Evolutionary conservation across 805 yeast species (phyloP), one percentile per base, ranked within the genome.

Genomic region (Metschnikowia shivogae): DNA sequence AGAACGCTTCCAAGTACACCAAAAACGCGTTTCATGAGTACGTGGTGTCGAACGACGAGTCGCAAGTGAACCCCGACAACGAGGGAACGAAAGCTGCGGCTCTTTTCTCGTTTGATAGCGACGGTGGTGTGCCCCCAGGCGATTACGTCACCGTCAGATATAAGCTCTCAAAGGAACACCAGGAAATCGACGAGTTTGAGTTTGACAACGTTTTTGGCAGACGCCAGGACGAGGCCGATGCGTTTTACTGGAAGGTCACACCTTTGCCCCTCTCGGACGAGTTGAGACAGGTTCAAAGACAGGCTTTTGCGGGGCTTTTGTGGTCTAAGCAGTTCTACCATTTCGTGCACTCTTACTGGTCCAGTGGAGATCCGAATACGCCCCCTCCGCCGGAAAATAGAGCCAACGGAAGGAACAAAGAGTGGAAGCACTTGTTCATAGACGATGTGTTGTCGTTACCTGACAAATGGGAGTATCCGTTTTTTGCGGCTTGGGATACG

Each of bases 401-500:
- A 53, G 92, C 90, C 26, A 80, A 84, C 59, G 87, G 92, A n/a
- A 76, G 97, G 64, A 89, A 89, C 66, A 76, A 78, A 57, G 89
- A 86, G 45, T 89, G 97, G 97, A 80, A 79, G 57, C 95, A 89
- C 63, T 70, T 89, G 63, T 88, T 88, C 67, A 84, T 86, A 58
- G 92, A 88, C 60, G 96, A 89, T 63, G 77, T 89, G 39, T 72
- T 89, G 55, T 86, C 95, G 1, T 76, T 89, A 73, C 97, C 97
- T 2, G 97, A 89, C 62, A 90, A 89, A 62, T 89, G 96, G 88
- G 97, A 89, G 65, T 89, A 89, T 64, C 96, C 96, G 10, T 89
- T 89, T 63, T 89, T 89, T 63, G 96, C 97, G 12, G 92, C 96
- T 3, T 89, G 97, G 97, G 97, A 89, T 65, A 84, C 95, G 4